Conservation (phyloP, 441 rosid genomes). For the Adansonia rubrostipa region DNA sequence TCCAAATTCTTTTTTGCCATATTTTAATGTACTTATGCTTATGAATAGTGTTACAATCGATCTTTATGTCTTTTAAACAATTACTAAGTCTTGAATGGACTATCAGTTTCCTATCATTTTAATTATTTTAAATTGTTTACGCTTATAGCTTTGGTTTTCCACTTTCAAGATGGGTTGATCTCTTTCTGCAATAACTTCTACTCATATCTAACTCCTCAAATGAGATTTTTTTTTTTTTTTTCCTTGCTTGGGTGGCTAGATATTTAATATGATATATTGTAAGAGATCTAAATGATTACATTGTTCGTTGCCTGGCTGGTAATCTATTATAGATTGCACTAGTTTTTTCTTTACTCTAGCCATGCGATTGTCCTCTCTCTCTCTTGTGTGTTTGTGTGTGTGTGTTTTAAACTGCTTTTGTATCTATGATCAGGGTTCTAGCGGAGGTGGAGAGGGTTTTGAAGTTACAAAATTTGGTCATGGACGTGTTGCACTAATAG, state of each 20-base stretch:
- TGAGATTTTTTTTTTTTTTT: not conserved
- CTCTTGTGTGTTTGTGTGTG: not conserved
- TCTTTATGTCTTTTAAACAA: conserved; percentile 13
- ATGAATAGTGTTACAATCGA: not conserved
- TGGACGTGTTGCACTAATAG: conserved; percentile 97
- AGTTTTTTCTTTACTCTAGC: conserved; percentile 12
- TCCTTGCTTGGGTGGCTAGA: conserved; percentile 14
- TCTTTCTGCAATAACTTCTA: not conserved
- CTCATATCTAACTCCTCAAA: not conserved
- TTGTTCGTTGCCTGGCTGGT: not conserved
- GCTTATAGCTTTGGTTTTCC: not conserved
- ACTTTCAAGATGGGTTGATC: not conserved
- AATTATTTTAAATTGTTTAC: not conserved
- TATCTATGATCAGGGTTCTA: conserved; percentile 71
- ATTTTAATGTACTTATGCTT: not conserved
- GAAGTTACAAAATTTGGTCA: conserved; percentile 99
- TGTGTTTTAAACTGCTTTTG: conserved; percentile 10
- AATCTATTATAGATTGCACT: conserved; percentile 9
- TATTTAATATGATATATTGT: conserved; percentile 2
- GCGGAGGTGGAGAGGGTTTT: conserved; percentile 97
- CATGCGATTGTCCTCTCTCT: not conserved
- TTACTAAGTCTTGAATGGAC: not conserved
- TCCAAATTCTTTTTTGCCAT: conserved; percentile 12
- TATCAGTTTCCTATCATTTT: not conserved
- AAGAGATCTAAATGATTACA: not conserved